These are phyloP conservation scores for Diaporthe sp. DNA, from an alignment of 2,329 filamentous ascomycete genomes.

Conservation along the genomic window DNA sequence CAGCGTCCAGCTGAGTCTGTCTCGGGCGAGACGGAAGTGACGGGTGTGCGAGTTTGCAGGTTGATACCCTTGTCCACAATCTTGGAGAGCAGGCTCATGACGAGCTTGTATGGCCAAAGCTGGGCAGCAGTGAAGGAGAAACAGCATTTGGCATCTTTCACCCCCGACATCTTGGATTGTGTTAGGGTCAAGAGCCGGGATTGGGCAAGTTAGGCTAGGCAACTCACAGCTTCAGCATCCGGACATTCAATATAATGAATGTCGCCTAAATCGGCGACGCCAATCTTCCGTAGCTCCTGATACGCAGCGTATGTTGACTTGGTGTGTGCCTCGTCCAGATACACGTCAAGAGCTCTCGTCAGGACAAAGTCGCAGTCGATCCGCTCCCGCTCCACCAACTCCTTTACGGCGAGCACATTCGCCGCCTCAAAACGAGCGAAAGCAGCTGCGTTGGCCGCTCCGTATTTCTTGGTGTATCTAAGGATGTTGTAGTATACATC, in stretches of 20 bases:
- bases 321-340: constrained; percentile 44
- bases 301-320: constrained; percentile 44
- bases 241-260: constrained; percentile 45
- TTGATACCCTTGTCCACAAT: constrained; percentile 36
- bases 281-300: constrained; percentile 46
- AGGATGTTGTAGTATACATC: constrained; percentile 36
- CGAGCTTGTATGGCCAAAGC: constrained; percentile 49
- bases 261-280: constrained; percentile 45
- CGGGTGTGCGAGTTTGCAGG: constrained; percentile 32
- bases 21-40: constrained; percentile 37
- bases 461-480: constrained; percentile 28
- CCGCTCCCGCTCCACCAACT: constrained; percentile 57
- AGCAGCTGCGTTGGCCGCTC: constrained; percentile 45
- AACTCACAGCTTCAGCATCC: constrained; percentile 34
- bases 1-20: constrained; percentile 49
- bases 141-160: constrained; percentile 50
- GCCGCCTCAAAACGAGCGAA: constrained; percentile 70
- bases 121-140: constrained; percentile 47
- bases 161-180: constrained; percentile 45
- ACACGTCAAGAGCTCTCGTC: constrained; percentile 53
- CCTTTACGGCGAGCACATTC: constrained; percentile 27
- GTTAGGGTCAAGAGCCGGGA: neutral
- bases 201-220: too few species aligned
- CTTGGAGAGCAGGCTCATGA: constrained; percentile 43
- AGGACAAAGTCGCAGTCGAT: constrained; percentile 51